Evolutionary conservation across 805 yeast genomes (phyloP).

Genomic region (Brettanomyces sp.): DNA sequence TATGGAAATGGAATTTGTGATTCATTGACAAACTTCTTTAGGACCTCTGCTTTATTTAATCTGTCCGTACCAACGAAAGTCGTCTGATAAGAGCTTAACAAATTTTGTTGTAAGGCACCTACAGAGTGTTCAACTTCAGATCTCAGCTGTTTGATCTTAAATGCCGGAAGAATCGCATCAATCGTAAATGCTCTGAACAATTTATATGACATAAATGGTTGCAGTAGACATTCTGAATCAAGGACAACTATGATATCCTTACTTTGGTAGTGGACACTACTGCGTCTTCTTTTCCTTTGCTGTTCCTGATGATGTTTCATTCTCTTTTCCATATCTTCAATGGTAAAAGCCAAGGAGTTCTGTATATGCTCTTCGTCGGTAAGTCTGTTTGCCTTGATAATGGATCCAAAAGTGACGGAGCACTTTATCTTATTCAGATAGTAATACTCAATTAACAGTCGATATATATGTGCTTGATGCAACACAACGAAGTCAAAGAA

Average conservation of each 20-base stretch:
- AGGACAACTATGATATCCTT: not conserved
- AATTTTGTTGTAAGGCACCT: not conserved
- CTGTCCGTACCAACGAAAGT: not conserved
- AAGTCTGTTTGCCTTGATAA: not conserved
- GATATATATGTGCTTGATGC: constrained; percentile 2
- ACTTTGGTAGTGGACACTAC: not conserved
- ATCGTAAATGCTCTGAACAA: not conserved
- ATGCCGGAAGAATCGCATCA: not conserved
- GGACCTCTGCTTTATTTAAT: not conserved
- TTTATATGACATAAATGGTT: not conserved
- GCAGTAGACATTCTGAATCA: not conserved
- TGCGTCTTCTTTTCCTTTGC: not conserved
- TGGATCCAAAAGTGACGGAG: not conserved
- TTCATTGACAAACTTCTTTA: constrained; percentile 1
- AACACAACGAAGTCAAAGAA: constrained; percentile 6
- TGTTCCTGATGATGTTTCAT: not conserved
- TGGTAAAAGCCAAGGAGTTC: not conserved
- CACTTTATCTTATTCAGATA: not conserved
- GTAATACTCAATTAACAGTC: not conserved
- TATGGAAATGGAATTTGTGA: constrained; percentile 7
- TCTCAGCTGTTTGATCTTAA: not conserved
- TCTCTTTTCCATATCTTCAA: not conserved
- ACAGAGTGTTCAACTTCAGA: not conserved
- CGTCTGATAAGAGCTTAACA: not conserved
- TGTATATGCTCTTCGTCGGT: not conserved